Base-by-base conservation (phyloP, 306 rosid genomes). In the Malus domestica region DNA sequence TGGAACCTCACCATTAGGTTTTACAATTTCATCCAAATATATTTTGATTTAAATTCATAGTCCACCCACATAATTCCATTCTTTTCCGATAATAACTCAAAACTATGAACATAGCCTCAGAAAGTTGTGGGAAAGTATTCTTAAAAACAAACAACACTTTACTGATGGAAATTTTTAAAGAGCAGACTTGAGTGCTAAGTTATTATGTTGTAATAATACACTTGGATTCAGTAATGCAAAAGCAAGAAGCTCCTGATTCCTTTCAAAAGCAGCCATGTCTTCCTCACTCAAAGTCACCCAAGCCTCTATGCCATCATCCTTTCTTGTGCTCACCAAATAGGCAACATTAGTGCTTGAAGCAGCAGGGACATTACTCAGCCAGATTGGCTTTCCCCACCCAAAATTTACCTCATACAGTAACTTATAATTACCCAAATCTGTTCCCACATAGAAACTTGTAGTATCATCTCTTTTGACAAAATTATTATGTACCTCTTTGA, bases 261-360 rank as follows among this genome's bases (percentile, higher is more conserved):
- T 38, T 69, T 76, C 80, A 67, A 76, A 76, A 29, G 54, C 49
- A 6, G 67, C 73, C 80, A 76, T 76, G 72, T 67, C 67, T 67
- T 27, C 58, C 38, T 67, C 51, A 66, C 74, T 76, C 80, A 76
- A 57, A 19, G 57, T 66, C 67, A 76, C 80, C 80, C 80, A 76
- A 76, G 73, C 80, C 67, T 76, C 73, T 22, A 67, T 59, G 3
- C 80, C 80, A 54, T 15, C 74, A 16, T 45, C 67, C 29, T 33
- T 57, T 67, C 73, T 67, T 55, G 73, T 16, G 35, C 71, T 35
- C 55, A 23, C 4, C 80, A 76, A 40, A 12, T 57, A 52, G n/a
- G 72, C 44, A 1, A 68, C 45, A 32, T 68, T 68, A 11, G 14
- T 67, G 33, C 19, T 19, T 35, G 29, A 45, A 42, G 45, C 65